These are phyloP conservation scores for Termitomyces sp. DNA, from an alignment of 768 basidiomycete species.

Conservation along the genomic window DNA sequence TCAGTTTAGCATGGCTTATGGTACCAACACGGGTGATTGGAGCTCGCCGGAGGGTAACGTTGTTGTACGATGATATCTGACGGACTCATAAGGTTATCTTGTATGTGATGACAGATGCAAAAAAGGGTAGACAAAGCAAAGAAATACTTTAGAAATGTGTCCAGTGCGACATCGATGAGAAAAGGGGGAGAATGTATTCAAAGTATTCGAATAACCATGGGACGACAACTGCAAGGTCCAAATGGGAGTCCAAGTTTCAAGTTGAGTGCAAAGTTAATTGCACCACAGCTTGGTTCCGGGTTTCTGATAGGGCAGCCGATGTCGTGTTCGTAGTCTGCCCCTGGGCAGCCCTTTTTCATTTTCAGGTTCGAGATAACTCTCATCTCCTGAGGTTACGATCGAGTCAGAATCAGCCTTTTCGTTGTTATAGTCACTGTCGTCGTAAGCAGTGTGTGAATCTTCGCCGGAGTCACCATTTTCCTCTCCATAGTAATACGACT, in stretches of 20 bases:
- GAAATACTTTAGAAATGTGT: neutral
- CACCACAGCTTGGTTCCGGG: conserved; percentile 18
- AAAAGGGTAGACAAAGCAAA: neutral
- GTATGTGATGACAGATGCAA: too few species aligned
- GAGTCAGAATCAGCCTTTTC: conserved; percentile 17
- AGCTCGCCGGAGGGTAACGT: neutral
- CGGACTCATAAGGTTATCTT: neutral
- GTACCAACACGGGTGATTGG: neutral
- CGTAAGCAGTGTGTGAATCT: neutral
- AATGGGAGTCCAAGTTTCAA: neutral
- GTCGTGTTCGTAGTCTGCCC: conserved; percentile 35
- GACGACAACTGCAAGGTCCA: conserved; percentile 2
- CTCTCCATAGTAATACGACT: conserved; percentile 53
- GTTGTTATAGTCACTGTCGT: neutral
- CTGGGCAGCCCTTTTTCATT: conserved; percentile 34
- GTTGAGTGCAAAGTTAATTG: conserved; percentile 7
- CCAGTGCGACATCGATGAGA: too few species aligned
- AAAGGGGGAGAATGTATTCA: neutral
- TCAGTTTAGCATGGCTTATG: neutral
- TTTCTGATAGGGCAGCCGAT: conserved; percentile 32
- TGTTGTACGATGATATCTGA: neutral
- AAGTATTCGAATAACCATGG: conserved; percentile 17
- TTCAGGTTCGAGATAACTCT: conserved; percentile 17
- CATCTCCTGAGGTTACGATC: conserved; percentile 7
- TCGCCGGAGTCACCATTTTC: conserved; percentile 17